A percentile compares a stretch with the other conserved stretches of the same genome.
phyloP scores from a whole-genome alignment of 345 rosid species.

The Euphorbia pulcherrima region DNA sequence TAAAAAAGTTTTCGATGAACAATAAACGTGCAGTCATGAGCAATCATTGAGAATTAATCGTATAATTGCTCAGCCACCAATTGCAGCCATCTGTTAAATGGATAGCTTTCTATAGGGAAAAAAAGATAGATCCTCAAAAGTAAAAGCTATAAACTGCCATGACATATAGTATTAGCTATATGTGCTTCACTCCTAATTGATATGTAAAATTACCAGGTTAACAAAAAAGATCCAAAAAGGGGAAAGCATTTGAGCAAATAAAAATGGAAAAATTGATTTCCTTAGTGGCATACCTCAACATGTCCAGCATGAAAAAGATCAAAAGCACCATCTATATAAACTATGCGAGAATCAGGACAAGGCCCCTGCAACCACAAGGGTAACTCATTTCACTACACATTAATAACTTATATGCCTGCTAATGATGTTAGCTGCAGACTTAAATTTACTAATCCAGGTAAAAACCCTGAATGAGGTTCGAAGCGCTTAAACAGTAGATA shows the following conservation, averaged over 20 bases:
- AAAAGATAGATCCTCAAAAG: neutral
- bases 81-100: neutral
- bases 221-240: neutral
- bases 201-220: no score
- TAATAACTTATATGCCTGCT: neutral
- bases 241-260: neutral
- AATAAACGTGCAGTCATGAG: neutral
- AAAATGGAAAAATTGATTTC: neutral
- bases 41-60: neutral
- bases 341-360: constrained; percentile 55
- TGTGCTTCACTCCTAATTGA: neutral
- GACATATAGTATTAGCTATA: neutral
- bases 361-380: constrained; percentile 50
- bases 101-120: neutral
- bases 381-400: neutral
- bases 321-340: constrained; percentile 76
- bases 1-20: neutral
- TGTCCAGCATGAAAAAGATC: constrained; percentile 88
- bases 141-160: neutral
- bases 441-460: neutral
- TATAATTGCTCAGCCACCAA: neutral
- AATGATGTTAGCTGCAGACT: neutral
- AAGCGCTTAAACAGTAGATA: neutral
- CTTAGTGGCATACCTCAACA: constrained; percentile 50
- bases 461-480: neutral